Conservation (phyloP, 2,329 filamentous ascomycete species). For the Truncatella angustata region DNA sequence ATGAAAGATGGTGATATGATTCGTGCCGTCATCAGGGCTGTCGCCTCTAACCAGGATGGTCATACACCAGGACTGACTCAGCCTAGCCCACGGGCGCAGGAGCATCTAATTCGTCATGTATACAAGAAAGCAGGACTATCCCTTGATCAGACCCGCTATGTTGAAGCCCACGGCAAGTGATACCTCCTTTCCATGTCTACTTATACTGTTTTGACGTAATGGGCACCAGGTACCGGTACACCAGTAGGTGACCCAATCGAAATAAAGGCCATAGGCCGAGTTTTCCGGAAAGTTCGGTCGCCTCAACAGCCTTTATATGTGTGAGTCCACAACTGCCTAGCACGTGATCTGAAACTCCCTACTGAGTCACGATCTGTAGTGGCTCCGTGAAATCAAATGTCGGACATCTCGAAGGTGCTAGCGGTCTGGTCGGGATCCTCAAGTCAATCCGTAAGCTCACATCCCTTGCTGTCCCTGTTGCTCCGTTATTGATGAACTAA, state of each 20-base stretch:
- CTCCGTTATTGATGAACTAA: no score
- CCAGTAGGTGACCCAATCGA: constrained; percentile 5
- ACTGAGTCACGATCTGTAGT: background rate
- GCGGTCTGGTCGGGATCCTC: background rate
- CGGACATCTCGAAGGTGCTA: constrained; percentile 2
- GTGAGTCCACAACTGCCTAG: background rate
- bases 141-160: background rate
- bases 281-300: background rate
- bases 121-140: background rate
- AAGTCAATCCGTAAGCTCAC: no score
- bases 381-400: no score
- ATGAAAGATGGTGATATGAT: background rate
- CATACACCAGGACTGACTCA: background rate
- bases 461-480: no score
- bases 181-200: background rate
- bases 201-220: no score
- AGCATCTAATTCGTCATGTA: background rate
- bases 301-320: background rate
- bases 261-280: background rate
- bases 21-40: background rate
- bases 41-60: background rate
- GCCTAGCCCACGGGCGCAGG: background rate
- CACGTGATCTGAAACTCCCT: background rate
- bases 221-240: constrained; percentile 2
- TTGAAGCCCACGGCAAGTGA: background rate